Base-by-base conservation (phyloP, 768 basidiomycete species). In the Pleurotus tuoliensis region DNA sequence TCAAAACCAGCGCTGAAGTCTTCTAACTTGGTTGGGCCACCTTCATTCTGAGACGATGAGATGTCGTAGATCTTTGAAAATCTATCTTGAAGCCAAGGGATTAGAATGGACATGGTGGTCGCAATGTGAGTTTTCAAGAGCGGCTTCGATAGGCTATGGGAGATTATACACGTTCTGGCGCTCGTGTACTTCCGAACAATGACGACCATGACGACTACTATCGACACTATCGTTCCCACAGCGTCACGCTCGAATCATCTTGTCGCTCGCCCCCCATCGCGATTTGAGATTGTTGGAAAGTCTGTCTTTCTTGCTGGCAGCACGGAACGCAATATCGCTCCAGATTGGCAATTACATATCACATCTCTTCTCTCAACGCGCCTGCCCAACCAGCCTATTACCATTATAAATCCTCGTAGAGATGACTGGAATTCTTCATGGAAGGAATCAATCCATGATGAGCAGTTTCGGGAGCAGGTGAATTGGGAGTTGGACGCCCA, bases 1-100 rank as follows among this genome's bases (percentile, higher is more conserved):
- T 69, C 65, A 54, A 77, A 68, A 15, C 62, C 40, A 0, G 56
- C 54, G 4, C 59, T 50, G 50, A 65, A 56, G 18, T 53, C 16
- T n/a, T 39, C 51, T 18, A 39, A 20, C 39, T 37, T 30, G 12
- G 18, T 5, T 48, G 45, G 38, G 1, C 11, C 30, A 22, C 20
- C 41, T 3, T n/a, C n/a, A 44, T 44, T 22, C n/a, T n/a, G n/a
- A 13, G n/a, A 3, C 11, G 16, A 38, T 53, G 51, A 39, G 18
- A 53, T n/a, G 18, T 16, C 11, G 39, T 27, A 53, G 22, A 53
- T 16, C 16, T 25, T 34, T 24, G 15, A 16, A 20, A 30, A 22
- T 11, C 22, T 18, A 16, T 53, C 51, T 25, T 53, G 37, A 30
- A 40, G 38, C 51, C 51, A 53, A 20, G 51, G 24, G 15, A 22